Evolutionary conservation across 805 yeast species (phyloP).

Genomic region (Nakazawaea holstii): DNA sequence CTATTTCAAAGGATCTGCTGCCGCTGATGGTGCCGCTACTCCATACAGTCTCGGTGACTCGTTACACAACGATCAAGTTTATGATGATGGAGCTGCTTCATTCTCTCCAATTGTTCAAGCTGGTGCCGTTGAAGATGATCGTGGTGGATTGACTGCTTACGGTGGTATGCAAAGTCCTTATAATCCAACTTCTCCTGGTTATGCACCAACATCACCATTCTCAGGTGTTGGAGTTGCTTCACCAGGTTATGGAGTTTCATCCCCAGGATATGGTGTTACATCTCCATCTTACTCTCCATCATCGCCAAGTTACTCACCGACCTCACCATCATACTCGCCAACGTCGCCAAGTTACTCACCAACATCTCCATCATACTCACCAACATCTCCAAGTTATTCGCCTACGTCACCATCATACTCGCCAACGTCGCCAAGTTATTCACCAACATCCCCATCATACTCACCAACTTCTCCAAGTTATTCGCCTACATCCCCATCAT

Average conservation of each 20-base stretch:
- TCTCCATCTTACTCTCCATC: conserved; percentile 76
- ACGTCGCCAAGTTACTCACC: conserved; percentile 75
- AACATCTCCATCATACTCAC: conserved; percentile 72
- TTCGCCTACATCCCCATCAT: conserved; percentile 75
- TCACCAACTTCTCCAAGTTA: conserved; percentile 70
- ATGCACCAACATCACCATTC: conserved; percentile 51
- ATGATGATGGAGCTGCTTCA: conserved; percentile 61
- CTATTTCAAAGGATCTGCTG: conserved; percentile 35
- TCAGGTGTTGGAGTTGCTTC: conserved; percentile 53
- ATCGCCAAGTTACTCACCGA: conserved; percentile 67
- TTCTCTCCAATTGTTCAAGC: conserved; percentile 92
- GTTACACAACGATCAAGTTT: conserved; percentile 35
- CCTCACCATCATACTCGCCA: conserved; percentile 66
- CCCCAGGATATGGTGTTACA: conserved; percentile 69
- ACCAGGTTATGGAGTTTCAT: conserved; percentile 47
- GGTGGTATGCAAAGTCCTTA: conserved; percentile 48
- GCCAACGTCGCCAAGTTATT: conserved; percentile 64
- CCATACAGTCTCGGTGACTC: conserved; percentile 76
- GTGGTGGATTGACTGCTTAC: conserved; percentile 85
- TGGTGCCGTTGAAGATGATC: conserved; percentile 59
- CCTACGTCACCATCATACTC: conserved; percentile 56
- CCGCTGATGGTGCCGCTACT: conserved; percentile 79
- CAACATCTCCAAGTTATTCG: conserved; percentile 63
- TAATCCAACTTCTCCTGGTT: conserved; percentile 34
- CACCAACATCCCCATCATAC: conserved; percentile 79